Percentiles rank a stretch among this genome's conserved stretches.
These are phyloP conservation scores for Acanthamoeba sp. DNA, from an alignment of 208 protist genomes.

Conservation along the genomic window DNA sequence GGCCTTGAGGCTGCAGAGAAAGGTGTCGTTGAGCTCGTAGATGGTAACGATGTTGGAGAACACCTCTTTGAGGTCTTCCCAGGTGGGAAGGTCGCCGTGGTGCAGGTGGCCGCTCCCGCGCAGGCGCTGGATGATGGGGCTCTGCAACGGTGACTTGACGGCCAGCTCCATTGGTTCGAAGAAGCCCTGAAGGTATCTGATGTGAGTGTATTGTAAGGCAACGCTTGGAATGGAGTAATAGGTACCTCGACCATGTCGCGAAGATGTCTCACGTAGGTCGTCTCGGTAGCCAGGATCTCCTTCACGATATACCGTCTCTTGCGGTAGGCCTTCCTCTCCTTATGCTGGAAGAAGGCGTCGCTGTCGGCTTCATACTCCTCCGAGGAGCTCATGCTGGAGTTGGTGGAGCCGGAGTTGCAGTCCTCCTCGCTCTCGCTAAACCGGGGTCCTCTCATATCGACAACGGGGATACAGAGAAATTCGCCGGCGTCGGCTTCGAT, in stretches of 20 bases:
- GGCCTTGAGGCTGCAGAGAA: neutral
- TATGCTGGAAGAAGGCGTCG: neutral
- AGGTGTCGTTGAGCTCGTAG: constrained; percentile 1
- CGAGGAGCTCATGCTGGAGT: neutral
- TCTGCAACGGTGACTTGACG: neutral
- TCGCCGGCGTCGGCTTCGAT: neutral
- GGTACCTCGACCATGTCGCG: constrained; percentile 24
- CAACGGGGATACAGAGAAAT: neutral
- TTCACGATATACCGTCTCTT: neutral
- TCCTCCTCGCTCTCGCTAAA: neutral
- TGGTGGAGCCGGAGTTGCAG: neutral
- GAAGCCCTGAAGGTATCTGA: neutral
- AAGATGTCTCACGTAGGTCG: neutral
- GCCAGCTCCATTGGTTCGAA: neutral
- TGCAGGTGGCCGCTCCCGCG: neutral
- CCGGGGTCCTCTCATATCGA: neutral
- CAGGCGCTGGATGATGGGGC: neutral
- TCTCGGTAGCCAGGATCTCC: constrained; percentile 32
- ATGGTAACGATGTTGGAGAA: constrained; percentile 24
- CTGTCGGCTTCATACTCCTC: neutral
- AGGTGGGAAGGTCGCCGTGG: neutral
- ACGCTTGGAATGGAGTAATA: neutral
- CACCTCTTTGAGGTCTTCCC: constrained; percentile 1
- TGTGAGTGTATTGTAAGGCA: neutral
- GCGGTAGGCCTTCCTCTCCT: constrained; percentile 14